phyloP scores from a whole-genome alignment of 495 filamentous ascomycete species.

The Rostrohypoxylon terebratum region DNA sequence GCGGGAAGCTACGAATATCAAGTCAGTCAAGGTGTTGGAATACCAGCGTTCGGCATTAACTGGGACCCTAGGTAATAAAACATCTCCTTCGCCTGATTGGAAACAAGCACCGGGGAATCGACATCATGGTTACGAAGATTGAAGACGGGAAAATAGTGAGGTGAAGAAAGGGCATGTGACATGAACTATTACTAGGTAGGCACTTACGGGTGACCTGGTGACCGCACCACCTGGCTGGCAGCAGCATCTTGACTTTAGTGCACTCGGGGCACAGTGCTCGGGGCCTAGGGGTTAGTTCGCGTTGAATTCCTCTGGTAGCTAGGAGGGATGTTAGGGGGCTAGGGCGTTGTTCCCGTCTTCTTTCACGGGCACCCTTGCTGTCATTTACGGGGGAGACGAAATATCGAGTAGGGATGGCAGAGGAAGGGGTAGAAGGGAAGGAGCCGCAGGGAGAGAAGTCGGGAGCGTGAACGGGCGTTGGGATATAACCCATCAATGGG shows the following conservation, averaged over 20 bases:
- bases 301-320: not conserved
- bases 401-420: not conserved
- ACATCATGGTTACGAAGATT: not conserved
- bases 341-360: conserved; percentile 35
- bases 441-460: conserved; percentile 40
- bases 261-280: conserved; percentile 18
- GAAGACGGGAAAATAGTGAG: not conserved
- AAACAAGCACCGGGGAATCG: not conserved
- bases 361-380: conserved; percentile 32
- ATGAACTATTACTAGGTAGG: not conserved
- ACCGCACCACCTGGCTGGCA: conserved; percentile 36
- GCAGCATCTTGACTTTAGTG: conserved; percentile 32
- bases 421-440: conserved; percentile 28
- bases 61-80: too few species aligned
- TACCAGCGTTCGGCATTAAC: too few species aligned
- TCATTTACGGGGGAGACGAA: conserved; percentile 24
- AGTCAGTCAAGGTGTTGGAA: not conserved
- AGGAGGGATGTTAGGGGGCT: not conserved
- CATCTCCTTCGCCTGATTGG: not conserved
- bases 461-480: conserved; percentile 42
- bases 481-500: conserved; percentile 20
- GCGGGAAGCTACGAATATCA: conserved; percentile 26
- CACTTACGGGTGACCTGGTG: conserved; percentile 36
- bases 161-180: not conserved
- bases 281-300: not conserved